Conservation (phyloP, 2,329 filamentous ascomycete genomes). For the Alternaria angustiovoidea region DNA sequence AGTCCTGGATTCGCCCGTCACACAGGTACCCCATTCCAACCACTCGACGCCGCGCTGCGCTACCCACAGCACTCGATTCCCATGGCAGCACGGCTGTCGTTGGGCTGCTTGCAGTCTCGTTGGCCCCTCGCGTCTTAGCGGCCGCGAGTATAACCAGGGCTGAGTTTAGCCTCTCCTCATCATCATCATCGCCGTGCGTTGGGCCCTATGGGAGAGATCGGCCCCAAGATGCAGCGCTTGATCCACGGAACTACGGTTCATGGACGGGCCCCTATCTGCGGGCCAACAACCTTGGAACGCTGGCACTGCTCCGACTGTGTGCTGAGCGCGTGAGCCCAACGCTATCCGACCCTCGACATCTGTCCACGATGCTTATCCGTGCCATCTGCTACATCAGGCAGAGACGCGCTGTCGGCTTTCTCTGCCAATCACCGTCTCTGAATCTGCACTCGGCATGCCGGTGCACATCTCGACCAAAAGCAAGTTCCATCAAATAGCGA, state of each 20-base stretch:
- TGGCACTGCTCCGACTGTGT: conserved; percentile 3
- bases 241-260: conserved; percentile 28
- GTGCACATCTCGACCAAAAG: conserved; percentile 22
- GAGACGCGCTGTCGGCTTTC: conserved; percentile 16
- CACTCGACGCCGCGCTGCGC: conserved; percentile 1
- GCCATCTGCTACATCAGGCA: conserved; percentile 26
- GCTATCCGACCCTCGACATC: background rate
- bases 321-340: conserved; percentile 7
- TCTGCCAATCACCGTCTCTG: conserved; percentile 23
- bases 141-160: conserved; percentile 10
- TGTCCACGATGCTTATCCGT: conserved; percentile 6
- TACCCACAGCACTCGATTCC: conserved; percentile 1
- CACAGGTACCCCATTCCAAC: conserved; percentile 25
- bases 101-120: conserved; percentile 5
- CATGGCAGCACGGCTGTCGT: background rate
- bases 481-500: conserved; percentile 10
- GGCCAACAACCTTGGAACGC: background rate
- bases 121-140: conserved; percentile 4
- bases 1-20: conserved; percentile 21
- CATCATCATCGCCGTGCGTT: conserved; percentile 1
- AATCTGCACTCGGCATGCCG: conserved; percentile 26
- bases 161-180: conserved; percentile 8
- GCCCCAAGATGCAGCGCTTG: conserved; percentile 17
- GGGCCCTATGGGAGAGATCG: conserved; percentile 21
- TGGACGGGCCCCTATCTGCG: conserved; percentile 8